Evolutionary conservation across 139 green algal genomes (phyloP).

Genomic region (Parachlorella kessleri): DNA sequence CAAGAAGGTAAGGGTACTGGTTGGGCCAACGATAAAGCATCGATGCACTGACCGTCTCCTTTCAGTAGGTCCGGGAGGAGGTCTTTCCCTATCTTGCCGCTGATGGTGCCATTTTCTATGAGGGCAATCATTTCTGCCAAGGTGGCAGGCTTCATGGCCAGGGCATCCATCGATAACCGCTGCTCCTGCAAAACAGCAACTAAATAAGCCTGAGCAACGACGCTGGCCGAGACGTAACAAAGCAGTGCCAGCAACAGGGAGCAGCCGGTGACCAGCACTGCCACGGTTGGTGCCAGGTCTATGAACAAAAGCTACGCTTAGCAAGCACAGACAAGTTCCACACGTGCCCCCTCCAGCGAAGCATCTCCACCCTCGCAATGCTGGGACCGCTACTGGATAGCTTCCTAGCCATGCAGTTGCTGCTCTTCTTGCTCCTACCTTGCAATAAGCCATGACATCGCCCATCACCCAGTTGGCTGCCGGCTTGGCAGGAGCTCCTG

Average conservation of each 20-base stretch:
- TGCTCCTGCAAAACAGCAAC: slow-evolving; percentile 38
- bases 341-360: too few relatives aligned
- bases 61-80: slow-evolving; percentile 81
- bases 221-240: too few relatives aligned
- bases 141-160: slow-evolving; percentile 53
- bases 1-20: too few relatives aligned
- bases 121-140: slow-evolving; percentile 92
- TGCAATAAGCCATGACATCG: slow-evolving; percentile 88
- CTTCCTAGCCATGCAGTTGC: too few relatives aligned
- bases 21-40: too few relatives aligned
- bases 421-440: slow-evolving; percentile 45
- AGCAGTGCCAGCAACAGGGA: too few relatives aligned
- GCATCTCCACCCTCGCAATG: too few relatives aligned
- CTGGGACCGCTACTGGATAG: too few relatives aligned
- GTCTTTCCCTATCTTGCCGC: slow-evolving; percentile 98
- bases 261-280: too few relatives aligned
- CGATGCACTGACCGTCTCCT: slow-evolving; percentile 26
- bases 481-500: slow-evolving; percentile 75
- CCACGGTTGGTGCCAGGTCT: too few relatives aligned
- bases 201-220: not conserved
- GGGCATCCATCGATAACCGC: slow-evolving; percentile 47
- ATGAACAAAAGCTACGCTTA: too few relatives aligned
- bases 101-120: slow-evolving; percentile 90
- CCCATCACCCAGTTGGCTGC: slow-evolving; percentile 96
- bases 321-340: too few relatives aligned